Conservation (phyloP, 164 flowering plant genomes). For the Annona squamosa region DNA sequence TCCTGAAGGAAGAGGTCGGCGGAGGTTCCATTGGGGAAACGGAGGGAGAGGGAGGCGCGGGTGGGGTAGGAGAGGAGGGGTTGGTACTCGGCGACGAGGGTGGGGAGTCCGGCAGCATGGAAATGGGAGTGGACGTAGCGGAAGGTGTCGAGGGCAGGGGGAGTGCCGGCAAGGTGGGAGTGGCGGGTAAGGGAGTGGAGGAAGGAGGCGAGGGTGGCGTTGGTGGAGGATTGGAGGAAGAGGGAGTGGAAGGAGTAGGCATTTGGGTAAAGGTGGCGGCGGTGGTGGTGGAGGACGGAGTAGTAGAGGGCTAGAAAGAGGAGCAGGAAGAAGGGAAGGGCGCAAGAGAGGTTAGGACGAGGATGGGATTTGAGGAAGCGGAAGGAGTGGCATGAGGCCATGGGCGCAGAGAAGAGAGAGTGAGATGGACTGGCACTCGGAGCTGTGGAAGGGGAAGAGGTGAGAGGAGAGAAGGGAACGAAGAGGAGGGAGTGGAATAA, state of each 20-base stretch:
- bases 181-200: constrained; percentile 66
- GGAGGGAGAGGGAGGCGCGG: constrained; percentile 38
- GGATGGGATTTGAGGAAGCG: not conserved
- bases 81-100: constrained; percentile 34
- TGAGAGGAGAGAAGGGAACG: not conserved
- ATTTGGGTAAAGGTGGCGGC: constrained; percentile 1
- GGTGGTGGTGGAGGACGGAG: constrained; percentile 18
- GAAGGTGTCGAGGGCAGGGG: constrained; percentile 26
- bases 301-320: constrained; percentile 31
- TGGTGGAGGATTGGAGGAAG: constrained; percentile 52
- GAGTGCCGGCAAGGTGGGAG: constrained; percentile 88
- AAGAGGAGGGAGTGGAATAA: not conserved
- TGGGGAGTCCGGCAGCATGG: constrained; percentile 30
- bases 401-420: not conserved
- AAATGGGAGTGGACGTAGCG: constrained; percentile 42
- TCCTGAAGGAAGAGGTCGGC: constrained; percentile 26
- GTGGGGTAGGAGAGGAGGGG: constrained; percentile 68
- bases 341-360: not conserved
- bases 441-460: no score
- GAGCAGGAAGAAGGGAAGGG: constrained; percentile 7
- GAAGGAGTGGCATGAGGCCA: not conserved
- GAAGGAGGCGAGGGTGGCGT: constrained; percentile 59
- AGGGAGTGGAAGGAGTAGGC: constrained; percentile 24
- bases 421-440: not conserved
- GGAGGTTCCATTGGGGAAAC: constrained; percentile 32